Evolutionary conservation across 371 early-diverging fungal species (phyloP), one percentile per base, ranked within the genome.

Genomic region (Capniomyces stellatus): DNA sequence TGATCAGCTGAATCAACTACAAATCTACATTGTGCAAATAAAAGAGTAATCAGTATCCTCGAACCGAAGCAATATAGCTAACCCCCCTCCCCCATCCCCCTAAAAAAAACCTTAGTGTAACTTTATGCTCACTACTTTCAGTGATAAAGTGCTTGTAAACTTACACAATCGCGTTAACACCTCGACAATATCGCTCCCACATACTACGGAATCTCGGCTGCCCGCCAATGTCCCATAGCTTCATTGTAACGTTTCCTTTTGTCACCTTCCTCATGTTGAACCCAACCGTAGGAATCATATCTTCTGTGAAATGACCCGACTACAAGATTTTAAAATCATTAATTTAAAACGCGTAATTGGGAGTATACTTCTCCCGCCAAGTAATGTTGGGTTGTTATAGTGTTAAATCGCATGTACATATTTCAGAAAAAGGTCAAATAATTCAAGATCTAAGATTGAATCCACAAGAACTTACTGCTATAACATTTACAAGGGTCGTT

Each of bases 201-300:
- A 96, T 96, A 67, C 85, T 87, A 57, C 95, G 67, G 71, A 89
- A 92, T 56, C 89, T 74, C 46, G 96, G 89, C 67, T 97, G 96
- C 4, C 98, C 98, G 51, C 98, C 98, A 68, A 96, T 82, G 72
- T 97, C 98, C 96, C 98, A 97, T 54, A 97, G 70, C 64, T 95
- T 95, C 91, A 96, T 92, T 10, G 93, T 91, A 41, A 93, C 92
- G 55, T 78, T 86, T 52, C 88, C 89, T 64, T 87, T 87, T 49
- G 86, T 83, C 29, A 86, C 85, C 63, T 84, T 94, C 67, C 96
- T 81, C 96, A 97, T 96, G 66, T 95, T 96, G 71, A 95, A 97
- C 1, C 98, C 98, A 28, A 97, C 91, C 3, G 97, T 97, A 1
- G 98, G 96, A 55, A 95, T 94, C 76, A 87, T 79, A 63, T 96